Conservation (phyloP, 768 basidiomycete species). For the Mrakia gelida region DNA sequence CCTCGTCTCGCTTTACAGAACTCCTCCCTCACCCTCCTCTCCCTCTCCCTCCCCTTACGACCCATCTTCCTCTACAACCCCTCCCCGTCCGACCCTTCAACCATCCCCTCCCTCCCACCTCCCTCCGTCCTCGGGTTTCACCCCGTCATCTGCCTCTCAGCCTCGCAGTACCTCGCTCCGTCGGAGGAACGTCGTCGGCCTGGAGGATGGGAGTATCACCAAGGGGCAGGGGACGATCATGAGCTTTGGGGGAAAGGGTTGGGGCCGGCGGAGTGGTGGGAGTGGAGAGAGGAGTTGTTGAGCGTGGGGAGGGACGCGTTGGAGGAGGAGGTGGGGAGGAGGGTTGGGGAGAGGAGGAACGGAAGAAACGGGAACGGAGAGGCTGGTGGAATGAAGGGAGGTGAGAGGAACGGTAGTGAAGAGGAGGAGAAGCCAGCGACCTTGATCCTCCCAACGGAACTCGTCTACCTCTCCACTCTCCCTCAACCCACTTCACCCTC, state of each 20-base stretch:
- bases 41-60: conserved; percentile 61
- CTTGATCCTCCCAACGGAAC: not conserved
- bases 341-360: not conserved
- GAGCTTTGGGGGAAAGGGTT: conserved; percentile 85
- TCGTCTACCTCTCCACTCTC: conserved; percentile 10
- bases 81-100: conserved; percentile 52
- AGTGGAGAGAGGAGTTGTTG: conserved; percentile 53
- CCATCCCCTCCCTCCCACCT: conserved; percentile 17
- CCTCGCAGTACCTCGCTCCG: conserved; percentile 61
- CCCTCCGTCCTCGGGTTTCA: conserved; percentile 47
- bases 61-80: conserved; percentile 85
- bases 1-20: conserved; percentile 47
- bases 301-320: not conserved
- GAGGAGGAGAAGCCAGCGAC: not conserved
- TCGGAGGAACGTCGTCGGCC: conserved; percentile 59
- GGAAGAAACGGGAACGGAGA: too few relatives aligned
- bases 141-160: conserved; percentile 80
- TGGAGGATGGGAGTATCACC: conserved; percentile 77
- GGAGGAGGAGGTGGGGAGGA: not conserved
- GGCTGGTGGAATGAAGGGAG: too few relatives aligned
- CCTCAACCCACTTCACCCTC: not conserved
- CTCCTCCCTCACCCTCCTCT: conserved; percentile 67
- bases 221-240: conserved; percentile 93
- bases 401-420: not conserved
- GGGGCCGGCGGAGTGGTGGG: conserved; percentile 70